Conservation (phyloP, 306 rosid genomes). For the barrel medic (Medicago truncatula) region DNA sequence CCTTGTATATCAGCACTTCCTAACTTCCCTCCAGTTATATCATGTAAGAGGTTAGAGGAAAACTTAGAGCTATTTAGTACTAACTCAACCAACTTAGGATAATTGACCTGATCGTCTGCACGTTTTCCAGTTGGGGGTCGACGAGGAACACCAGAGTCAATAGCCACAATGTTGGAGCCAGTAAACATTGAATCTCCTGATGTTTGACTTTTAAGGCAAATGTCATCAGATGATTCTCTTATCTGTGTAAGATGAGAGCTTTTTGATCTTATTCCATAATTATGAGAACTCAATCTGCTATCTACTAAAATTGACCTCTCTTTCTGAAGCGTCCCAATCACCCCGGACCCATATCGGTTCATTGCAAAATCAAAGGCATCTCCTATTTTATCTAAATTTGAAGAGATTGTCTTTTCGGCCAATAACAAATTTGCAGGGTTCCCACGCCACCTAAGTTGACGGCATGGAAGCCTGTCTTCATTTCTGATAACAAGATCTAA, state of each 20-base stretch:
- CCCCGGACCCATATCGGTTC: conserved; percentile 60
- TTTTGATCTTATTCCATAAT: conserved; percentile 57
- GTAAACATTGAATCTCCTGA: conserved; percentile 47
- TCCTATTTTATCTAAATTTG: conserved; percentile 55
- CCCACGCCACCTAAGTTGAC: conserved; percentile 91
- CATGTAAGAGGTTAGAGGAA: conserved; percentile 78
- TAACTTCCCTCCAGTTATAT: conserved; percentile 82
- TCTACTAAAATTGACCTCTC: conserved; percentile 71
- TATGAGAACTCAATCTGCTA: conserved; percentile 50
- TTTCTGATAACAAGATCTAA: conserved; percentile 94
- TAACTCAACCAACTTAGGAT: conserved; percentile 93
- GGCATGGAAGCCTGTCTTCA: conserved; percentile 97
- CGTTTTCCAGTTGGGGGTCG: conserved; percentile 95
- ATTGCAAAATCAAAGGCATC: conserved; percentile 66
- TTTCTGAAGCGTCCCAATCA: conserved; percentile 55
- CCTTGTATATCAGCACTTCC: conserved; percentile 56
- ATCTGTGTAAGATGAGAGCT: conserved; percentile 66
- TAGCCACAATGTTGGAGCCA: conserved; percentile 72
- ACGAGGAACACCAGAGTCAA: conserved; percentile 95
- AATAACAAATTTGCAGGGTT: conserved; percentile 87
- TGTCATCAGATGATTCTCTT: conserved; percentile 58
- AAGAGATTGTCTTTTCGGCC: conserved; percentile 61
- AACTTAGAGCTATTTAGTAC: conserved; percentile 79
- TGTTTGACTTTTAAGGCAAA: conserved; percentile 51
- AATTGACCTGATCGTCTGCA: conserved; percentile 82